Percentiles rank a stretch among this genome's conserved stretches.
Conservation (phyloP, 202 grass and related monocot species). For the Setaria viridis region DNA sequence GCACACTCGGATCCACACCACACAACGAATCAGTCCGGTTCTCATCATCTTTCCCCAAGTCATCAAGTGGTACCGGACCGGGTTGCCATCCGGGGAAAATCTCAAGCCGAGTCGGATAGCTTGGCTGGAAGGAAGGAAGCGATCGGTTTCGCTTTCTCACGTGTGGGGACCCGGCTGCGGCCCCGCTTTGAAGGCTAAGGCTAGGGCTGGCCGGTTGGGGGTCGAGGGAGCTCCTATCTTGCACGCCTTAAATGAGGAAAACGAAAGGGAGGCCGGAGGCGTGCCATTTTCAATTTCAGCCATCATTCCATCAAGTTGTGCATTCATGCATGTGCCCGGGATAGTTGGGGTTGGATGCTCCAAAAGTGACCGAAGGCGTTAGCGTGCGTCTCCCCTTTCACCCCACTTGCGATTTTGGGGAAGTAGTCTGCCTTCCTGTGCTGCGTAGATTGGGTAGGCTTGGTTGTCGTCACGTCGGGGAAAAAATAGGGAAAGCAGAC, state of each 20-base stretch:
- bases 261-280: slow-evolving; percentile 1
- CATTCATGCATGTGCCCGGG: slow-evolving; percentile 20
- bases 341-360: not conserved
- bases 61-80: not conserved
- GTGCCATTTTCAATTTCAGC: slow-evolving; percentile 28
- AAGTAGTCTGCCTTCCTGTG: slow-evolving; percentile 5
- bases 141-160: not conserved
- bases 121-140: not conserved
- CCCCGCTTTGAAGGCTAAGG: not conserved
- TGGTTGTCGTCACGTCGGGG: not conserved
- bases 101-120: not conserved
- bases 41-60: too few relatives aligned
- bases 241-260: slow-evolving; percentile 54
- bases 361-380: not conserved
- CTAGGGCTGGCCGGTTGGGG: not conserved
- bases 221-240: not conserved
- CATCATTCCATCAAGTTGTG: slow-evolving; percentile 5
- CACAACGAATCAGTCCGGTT: not conserved
- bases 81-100: not conserved
- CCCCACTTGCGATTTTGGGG: slow-evolving; percentile 14
- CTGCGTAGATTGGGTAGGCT: not conserved
- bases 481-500: not conserved
- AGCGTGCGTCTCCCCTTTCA: slow-evolving; percentile 32
- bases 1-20: not conserved
- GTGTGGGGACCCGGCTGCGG: not conserved